phyloP scores from a whole-genome alignment of 805 yeast species.

The Myxozyma neotropica region DNA sequence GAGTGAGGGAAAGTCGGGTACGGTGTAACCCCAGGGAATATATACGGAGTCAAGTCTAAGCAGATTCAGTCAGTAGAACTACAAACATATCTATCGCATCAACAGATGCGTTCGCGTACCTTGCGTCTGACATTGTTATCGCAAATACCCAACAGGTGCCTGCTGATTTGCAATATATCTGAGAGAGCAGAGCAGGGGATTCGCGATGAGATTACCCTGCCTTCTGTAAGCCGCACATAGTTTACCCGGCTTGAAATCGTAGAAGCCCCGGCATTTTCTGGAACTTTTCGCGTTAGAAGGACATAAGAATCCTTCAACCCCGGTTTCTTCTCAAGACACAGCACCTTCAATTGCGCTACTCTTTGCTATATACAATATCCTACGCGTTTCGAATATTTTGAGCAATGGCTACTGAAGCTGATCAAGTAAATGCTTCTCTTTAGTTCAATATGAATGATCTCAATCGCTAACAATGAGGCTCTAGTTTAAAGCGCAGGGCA shows the following conservation, averaged over 20 bases:
- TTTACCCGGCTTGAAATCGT: constrained; percentile 2
- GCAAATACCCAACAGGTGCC: no score
- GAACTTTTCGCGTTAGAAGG: constrained; percentile 6
- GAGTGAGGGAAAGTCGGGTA: constrained; percentile 81
- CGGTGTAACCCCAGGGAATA: constrained; percentile 77
- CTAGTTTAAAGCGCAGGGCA: constrained; percentile 81
- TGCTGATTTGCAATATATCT: no score
- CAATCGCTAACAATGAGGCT: neutral
- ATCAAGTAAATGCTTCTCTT: constrained; percentile 16
- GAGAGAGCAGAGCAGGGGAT: no score
- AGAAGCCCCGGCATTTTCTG: constrained; percentile 8
- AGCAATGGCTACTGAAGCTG: constrained; percentile 21
- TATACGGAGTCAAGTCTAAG: constrained; percentile 24
- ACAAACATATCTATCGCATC: neutral
- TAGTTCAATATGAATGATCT: neutral
- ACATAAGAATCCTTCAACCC: neutral
- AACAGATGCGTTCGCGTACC: constrained; percentile 3
- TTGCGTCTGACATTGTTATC: constrained; percentile 23
- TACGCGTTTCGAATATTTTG: neutral
- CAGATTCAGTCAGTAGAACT: neutral
- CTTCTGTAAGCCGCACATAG: neutral
- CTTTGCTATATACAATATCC: neutral
- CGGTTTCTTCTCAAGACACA: neutral
- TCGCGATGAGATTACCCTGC: neutral
- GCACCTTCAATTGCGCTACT: neutral